These are phyloP conservation scores for Acanthamoeba culbertsoni DNA, from an alignment of 208 protist genomes.

Conservation along the genomic window DNA sequence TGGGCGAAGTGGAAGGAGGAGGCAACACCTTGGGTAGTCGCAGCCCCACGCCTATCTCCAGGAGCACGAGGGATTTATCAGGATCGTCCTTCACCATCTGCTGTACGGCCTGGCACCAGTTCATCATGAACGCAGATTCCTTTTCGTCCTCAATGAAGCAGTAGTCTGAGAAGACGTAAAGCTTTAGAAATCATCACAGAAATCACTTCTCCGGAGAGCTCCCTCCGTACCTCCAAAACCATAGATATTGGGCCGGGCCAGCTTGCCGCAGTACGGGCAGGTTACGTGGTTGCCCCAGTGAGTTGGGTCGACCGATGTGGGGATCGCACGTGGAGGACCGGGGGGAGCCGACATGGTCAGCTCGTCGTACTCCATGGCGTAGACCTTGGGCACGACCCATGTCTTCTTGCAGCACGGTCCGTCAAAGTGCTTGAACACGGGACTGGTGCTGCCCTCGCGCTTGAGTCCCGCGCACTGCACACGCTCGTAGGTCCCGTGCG, in stretches of 20 bases:
- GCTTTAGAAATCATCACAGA: too few species aligned
- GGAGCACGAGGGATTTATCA: background rate
- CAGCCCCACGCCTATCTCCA: background rate
- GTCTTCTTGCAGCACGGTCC: background rate
- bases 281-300: background rate
- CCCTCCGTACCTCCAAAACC: background rate
- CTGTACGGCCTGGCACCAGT: background rate
- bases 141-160: slow-evolving; percentile 16
- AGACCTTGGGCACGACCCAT: background rate
- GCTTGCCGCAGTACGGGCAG: background rate
- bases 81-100: background rate
- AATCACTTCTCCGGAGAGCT: background rate
- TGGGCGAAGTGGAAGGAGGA: too few species aligned
- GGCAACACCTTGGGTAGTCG: background rate
- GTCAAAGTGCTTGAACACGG: slow-evolving; percentile 15
- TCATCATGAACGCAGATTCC: background rate
- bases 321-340: background rate
- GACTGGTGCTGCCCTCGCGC: background rate
- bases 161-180: background rate
- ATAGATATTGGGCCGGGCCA: background rate
- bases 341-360: background rate
- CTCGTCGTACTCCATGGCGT: background rate
- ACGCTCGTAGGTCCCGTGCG: background rate
- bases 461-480: slow-evolving; percentile 10
- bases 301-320: background rate